phyloP scores from a whole-genome alignment of 106 monocot genomes.

The Chionographis japonica region DNA sequence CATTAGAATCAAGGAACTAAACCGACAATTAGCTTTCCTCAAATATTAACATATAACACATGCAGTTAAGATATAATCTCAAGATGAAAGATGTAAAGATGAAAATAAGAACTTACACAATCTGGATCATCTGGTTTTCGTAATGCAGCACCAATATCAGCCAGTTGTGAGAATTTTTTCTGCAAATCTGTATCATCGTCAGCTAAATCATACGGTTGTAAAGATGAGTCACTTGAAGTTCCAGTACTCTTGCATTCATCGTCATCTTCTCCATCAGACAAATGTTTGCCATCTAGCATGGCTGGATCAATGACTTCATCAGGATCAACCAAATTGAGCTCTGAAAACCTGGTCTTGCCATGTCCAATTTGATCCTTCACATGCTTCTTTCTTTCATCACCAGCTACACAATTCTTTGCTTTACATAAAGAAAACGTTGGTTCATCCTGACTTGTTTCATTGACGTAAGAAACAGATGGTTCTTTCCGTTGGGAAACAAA shows the following conservation, averaged over 20 bases:
- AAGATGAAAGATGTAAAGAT: background rate
- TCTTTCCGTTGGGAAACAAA: constrained; percentile 33
- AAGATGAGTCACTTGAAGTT: constrained; percentile 72
- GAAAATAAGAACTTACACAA: constrained; percentile 38
- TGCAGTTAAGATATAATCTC: background rate
- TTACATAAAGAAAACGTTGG: constrained; percentile 5
- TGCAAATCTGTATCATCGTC: constrained; percentile 88
- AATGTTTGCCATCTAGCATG: constrained; percentile 2
- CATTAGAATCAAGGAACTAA: background rate
- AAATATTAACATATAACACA: background rate
- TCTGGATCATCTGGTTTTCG: constrained; percentile 90
- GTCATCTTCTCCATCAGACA: constrained; percentile 21
- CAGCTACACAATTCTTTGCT: constrained; percentile 7
- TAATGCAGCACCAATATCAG: constrained; percentile 67
- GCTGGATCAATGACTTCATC: constrained; percentile 29
- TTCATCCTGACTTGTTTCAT: constrained; percentile 4
- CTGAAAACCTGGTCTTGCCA: constrained; percentile 15
- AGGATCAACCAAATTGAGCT: constrained; percentile 21
- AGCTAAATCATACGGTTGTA: constrained; percentile 90
- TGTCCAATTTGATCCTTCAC: constrained; percentile 18
- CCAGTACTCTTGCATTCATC: constrained; percentile 47
- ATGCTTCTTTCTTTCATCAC: constrained; percentile 19
- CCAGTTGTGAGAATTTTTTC: constrained; percentile 58
- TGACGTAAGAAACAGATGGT: background rate
- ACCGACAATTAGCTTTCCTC: background rate